Evolutionary conservation across 495 filamentous ascomycete genomes (phyloP), one percentile per base, ranked within the genome.

Genomic region (Filosporella fistucella): DNA sequence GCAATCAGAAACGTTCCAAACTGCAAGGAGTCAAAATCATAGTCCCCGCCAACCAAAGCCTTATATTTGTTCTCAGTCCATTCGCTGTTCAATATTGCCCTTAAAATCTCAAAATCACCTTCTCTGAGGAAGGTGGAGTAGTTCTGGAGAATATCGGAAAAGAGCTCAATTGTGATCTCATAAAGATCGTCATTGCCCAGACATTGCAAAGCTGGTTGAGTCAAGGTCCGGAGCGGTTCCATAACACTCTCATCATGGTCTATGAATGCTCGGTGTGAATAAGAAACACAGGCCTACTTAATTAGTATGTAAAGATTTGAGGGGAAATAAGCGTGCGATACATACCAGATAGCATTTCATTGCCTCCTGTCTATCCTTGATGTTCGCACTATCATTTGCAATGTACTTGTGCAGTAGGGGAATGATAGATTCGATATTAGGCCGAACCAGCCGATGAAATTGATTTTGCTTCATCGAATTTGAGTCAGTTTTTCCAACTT

Each of bases 1-100:
- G 84, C 79, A 29, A 91, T 62, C 42, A 91, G 60, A 21, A 93
- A 70, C 37, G 82, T 69, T 12, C 85, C 77, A 51, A 87, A 88
- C 22, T 81, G 74, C 58, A 85, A 71, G 21, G 76, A 74, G 17
- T 89, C 84, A 36, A 77, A 71, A 11, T 80, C 78, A 35, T 75
- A 78, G 32, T 86, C 78, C 2, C 78, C 83, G 16, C 74, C 65
- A 30, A 81, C 60, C 3, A 89, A 62, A 12, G 66, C 62, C 36
- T 75, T 40, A 56, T 78, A 81, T 30, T 68, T 67, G 20, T 69
- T 57, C 29, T 66, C 61, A 1, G 72, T 72, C 76, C 77, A 82
- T 7, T 63, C 57, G 48, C 75, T 79, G 25, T 72, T 71, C 26
- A 86, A 72, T 7, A 88, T 64, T 18, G 65, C 51, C n/a, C 73